Percentiles rank a stretch among this genome's conserved stretches.
Conservation (phyloP, 257 asterid genomes). For the Rehmannia glutinosa region DNA sequence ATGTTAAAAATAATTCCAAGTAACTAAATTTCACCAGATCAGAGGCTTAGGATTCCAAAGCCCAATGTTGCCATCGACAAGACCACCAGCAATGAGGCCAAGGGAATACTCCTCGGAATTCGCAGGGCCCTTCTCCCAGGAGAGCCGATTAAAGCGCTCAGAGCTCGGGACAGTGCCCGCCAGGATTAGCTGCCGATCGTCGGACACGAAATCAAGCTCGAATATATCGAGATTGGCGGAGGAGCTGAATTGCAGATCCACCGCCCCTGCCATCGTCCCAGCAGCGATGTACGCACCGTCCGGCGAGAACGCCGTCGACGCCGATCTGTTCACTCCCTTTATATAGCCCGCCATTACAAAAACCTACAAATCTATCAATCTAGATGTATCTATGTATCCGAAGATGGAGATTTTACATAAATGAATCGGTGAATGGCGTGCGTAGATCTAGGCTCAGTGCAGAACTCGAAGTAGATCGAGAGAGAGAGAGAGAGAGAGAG, state of each 20-base stretch:
- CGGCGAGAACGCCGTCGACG: constrained; percentile 89
- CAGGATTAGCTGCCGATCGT: constrained; percentile 62
- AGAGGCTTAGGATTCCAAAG: constrained; percentile 87
- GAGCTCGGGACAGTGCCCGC: constrained; percentile 71
- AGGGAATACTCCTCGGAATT: constrained; percentile 68
- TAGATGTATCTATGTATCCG: constrained; percentile 1
- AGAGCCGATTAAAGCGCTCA: constrained; percentile 82
- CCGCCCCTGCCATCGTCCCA: constrained; percentile 99
- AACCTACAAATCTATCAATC: constrained; percentile 22
- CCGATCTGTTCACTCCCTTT: constrained; percentile 89
- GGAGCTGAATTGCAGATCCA: constrained; percentile 95
- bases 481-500: constrained; percentile 17
- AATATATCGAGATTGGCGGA: constrained; percentile 89
- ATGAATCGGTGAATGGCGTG: constrained; percentile 16
- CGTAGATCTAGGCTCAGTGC: constrained; percentile 23
- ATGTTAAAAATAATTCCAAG: background rate
- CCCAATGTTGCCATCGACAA: constrained; percentile 89
- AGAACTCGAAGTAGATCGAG: constrained; percentile 29
- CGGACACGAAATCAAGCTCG: constrained; percentile 83
- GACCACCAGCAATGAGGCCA: constrained; percentile 95
- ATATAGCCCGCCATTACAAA: constrained; percentile 60
- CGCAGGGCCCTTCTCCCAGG: constrained; percentile 69
- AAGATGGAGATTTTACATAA: constrained; percentile 10
- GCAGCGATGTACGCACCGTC: constrained; percentile 86
- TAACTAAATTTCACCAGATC: constrained; percentile 57